Conservation (phyloP, 306 rosid species). For the Ziziphus jujuba region DNA sequence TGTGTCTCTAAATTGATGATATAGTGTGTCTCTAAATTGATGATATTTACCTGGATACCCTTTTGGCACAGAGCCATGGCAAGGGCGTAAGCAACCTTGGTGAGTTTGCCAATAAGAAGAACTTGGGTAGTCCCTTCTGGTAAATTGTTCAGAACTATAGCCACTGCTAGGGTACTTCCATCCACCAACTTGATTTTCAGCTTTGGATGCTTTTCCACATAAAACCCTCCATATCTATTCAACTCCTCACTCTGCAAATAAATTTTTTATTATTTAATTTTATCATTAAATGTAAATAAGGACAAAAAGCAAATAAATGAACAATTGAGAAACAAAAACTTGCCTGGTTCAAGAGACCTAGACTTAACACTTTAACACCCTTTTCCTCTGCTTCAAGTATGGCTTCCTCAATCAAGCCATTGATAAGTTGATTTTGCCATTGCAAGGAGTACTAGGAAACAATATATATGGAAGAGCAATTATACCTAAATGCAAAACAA, state of each 20-base stretch:
- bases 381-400: slow-evolving; percentile 38
- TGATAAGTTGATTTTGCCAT: slow-evolving; percentile 32
- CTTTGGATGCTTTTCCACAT: slow-evolving; percentile 43
- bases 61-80: slow-evolving; percentile 46
- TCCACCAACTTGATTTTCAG: slow-evolving; percentile 65
- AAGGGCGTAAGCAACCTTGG: slow-evolving; percentile 64
- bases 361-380: slow-evolving; percentile 39
- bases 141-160: slow-evolving; percentile 50
- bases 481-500: neutral
- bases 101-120: slow-evolving; percentile 58
- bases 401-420: slow-evolving; percentile 35
- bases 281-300: neutral
- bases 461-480: neutral
- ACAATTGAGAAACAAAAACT: neutral
- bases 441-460: slow-evolving; percentile 25
- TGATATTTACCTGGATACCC: slow-evolving; percentile 46
- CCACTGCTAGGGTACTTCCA: slow-evolving; percentile 70
- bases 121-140: slow-evolving; percentile 66
- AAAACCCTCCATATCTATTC: slow-evolving; percentile 57
- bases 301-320: neutral
- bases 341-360: slow-evolving; percentile 49
- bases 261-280: neutral
- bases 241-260: slow-evolving; percentile 52
- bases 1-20: too few species aligned
- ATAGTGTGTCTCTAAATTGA: too few species aligned